Evolutionary conservation across 495 filamentous ascomycete species (phyloP).

Genomic region (Aspergillus sclerotiicarbonarius): DNA sequence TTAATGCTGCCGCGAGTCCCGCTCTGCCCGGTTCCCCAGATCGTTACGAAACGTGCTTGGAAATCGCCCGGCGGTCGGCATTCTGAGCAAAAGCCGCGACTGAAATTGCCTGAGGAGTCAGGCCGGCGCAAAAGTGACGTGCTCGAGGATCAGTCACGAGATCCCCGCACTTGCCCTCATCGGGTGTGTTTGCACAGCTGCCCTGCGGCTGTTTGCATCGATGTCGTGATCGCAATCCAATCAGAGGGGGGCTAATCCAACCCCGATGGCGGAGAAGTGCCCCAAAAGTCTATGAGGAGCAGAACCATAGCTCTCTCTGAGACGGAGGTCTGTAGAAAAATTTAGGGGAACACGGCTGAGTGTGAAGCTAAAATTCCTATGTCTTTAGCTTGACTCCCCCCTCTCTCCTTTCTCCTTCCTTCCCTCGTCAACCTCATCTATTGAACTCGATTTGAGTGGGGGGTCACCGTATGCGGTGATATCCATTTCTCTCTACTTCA

Average conservation of each 20-base stretch:
- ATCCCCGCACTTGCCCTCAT: constrained; percentile 31
- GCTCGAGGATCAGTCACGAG: constrained; percentile 35
- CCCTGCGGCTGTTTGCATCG: constrained; percentile 34
- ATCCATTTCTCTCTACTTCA: constrained; percentile 26
- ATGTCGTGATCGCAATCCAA: constrained; percentile 52
- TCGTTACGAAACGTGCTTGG: background rate
- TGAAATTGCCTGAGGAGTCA: background rate
- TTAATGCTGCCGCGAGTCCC: background rate
- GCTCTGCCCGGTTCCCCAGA: background rate
- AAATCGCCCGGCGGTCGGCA: constrained; percentile 1
- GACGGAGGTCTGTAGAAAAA: constrained; percentile 18
- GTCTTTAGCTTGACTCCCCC: constrained; percentile 21
- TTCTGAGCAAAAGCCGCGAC: constrained; percentile 25
- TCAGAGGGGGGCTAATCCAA: constrained; percentile 38
- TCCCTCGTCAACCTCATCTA: constrained; percentile 6
- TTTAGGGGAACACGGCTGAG: constrained; percentile 21
- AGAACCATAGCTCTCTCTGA: constrained; percentile 28
- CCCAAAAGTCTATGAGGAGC: constrained; percentile 18
- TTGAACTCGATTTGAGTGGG: constrained; percentile 29
- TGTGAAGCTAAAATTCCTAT: constrained; percentile 16
- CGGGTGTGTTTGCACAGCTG: constrained; percentile 33
- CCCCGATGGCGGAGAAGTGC: constrained; percentile 43
- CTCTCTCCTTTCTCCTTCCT: constrained; percentile 12
- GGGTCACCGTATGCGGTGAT: constrained; percentile 42
- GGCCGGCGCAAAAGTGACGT: constrained; percentile 28